Percentiles rank a stretch among this genome's conserved stretches.
phyloP scores from a whole-genome alignment of 495 filamentous ascomycete species.

The Xylaria cubensis region DNA sequence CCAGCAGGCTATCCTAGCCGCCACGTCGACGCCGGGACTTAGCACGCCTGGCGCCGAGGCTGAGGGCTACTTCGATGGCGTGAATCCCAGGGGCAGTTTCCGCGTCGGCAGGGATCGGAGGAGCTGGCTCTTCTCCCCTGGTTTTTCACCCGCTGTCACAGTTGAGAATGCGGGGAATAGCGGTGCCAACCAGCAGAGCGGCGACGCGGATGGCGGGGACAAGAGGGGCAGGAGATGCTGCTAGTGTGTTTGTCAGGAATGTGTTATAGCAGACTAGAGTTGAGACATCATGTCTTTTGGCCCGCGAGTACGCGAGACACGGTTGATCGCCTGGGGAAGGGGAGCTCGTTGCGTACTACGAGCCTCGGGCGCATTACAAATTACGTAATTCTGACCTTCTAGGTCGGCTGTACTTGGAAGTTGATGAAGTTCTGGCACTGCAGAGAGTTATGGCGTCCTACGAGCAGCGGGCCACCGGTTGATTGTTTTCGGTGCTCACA shows the following conservation, averaged over 20 bases:
- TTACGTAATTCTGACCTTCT: neutral
- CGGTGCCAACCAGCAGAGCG: conserved; percentile 39
- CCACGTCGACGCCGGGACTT: conserved; percentile 47
- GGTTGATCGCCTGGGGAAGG: neutral
- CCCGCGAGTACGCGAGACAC: neutral
- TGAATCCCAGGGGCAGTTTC: conserved; percentile 61
- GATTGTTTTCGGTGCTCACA: conserved; percentile 16
- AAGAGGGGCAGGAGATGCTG: conserved; percentile 57
- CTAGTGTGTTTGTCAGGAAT: conserved; percentile 33
- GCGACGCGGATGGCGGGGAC: conserved; percentile 36
- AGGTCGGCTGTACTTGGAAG: neutral
- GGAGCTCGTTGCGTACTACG: neutral
- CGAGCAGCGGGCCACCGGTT: neutral
- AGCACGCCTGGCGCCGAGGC: conserved; percentile 37
- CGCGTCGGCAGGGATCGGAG: conserved; percentile 66
- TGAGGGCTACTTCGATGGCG: conserved; percentile 56
- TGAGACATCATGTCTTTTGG: neutral
- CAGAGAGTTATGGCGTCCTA: neutral
- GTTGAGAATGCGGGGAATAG: conserved; percentile 46
- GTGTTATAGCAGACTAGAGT: neutral
- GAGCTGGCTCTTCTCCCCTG: conserved; percentile 65
- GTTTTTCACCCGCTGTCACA: conserved; percentile 58
- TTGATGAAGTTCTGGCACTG: neutral
- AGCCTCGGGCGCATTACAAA: neutral
- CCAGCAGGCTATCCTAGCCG: conserved; percentile 58